phyloP scores from a whole-genome alignment of 176 grass and related monocot species.

The Hordeum vulgare region DNA sequence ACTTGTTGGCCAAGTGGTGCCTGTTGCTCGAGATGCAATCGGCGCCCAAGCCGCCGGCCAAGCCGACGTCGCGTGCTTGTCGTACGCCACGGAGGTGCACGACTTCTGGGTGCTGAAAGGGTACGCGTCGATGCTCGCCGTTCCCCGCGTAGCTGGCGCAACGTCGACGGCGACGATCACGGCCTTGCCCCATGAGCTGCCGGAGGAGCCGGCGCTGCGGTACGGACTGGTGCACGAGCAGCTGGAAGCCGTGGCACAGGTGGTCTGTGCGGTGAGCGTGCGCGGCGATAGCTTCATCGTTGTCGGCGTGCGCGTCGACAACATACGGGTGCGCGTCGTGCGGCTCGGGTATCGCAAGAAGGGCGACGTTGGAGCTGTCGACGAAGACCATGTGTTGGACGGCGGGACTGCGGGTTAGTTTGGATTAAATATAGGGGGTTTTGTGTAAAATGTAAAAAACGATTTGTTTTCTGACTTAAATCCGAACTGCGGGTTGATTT shows the following conservation, averaged over 20 bases:
- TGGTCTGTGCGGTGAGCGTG: conserved; percentile 49
- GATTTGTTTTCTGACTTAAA: too few species aligned
- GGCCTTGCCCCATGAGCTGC: conserved; percentile 29
- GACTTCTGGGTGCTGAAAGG: conserved; percentile 60
- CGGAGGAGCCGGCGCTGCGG: conserved; percentile 58
- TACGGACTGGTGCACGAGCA: conserved; percentile 74
- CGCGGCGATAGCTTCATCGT: conserved; percentile 39
- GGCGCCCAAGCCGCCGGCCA: neutral
- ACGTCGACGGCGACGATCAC: neutral
- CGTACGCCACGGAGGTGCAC: conserved; percentile 44
- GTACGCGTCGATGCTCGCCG: conserved; percentile 68
- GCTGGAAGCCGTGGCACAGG: conserved; percentile 54
- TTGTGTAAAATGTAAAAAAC: too few species aligned
- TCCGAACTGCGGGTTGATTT: too few species aligned
- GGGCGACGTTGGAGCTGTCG: neutral
- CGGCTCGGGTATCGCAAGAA: conserved; percentile 52
- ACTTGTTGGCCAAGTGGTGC: conserved; percentile 92
- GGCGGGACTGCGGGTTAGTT: too few species aligned
- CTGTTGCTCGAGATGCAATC: conserved; percentile 61
- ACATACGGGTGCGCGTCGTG: conserved; percentile 58
- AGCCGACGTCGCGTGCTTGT: conserved; percentile 26
- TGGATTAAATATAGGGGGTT: too few species aligned
- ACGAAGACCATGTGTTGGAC: conserved; percentile 24
- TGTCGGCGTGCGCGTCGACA: conserved; percentile 56
- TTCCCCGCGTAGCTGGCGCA: conserved; percentile 18